phyloP scores from a whole-genome alignment of 495 filamentous ascomycete genomes.

The Penicillium riverlandense region DNA sequence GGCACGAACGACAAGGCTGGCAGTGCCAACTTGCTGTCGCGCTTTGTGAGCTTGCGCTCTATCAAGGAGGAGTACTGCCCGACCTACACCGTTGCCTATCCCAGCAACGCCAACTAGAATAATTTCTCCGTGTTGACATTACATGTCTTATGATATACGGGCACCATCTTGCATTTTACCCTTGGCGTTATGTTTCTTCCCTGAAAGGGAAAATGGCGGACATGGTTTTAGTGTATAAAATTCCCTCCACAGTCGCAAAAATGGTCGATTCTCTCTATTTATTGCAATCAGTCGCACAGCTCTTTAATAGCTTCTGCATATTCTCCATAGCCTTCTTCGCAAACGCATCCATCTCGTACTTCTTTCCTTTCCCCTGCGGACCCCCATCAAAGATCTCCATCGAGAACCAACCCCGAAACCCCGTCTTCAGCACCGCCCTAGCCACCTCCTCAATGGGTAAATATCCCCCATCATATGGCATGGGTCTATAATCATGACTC shows the following conservation, averaged over 20 bases:
- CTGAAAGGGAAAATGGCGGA: neutral
- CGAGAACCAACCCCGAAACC: slow-evolving; percentile 66
- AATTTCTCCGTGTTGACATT: neutral
- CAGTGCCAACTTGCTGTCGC: slow-evolving; percentile 61
- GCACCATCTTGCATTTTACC: slow-evolving; percentile 18
- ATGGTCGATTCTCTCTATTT: neutral
- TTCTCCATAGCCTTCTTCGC: slow-evolving; percentile 53
- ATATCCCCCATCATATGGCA: slow-evolving; percentile 68
- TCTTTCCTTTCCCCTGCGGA: slow-evolving; percentile 47
- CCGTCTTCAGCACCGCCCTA: slow-evolving; percentile 60
- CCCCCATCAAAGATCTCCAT: slow-evolving; percentile 73
- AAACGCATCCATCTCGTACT: slow-evolving; percentile 52
- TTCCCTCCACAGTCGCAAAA: neutral
- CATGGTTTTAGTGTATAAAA: neutral
- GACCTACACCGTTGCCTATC: slow-evolving; percentile 64
- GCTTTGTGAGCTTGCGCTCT: slow-evolving; percentile 77
- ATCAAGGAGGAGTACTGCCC: slow-evolving; percentile 87
- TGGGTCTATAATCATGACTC: slow-evolving; percentile 65
- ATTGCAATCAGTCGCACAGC: slow-evolving; percentile 22
- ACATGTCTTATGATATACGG: slow-evolving; percentile 20
- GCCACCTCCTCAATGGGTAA: slow-evolving; percentile 61
- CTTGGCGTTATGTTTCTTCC: slow-evolving; percentile 12
- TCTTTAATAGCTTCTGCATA: slow-evolving; percentile 45
- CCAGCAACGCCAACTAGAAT: slow-evolving; percentile 56
- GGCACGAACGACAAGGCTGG: slow-evolving; percentile 93